Evolutionary conservation across 192 early-diverging fungal genomes (phyloP).

Genomic region (Podila minutissima): DNA sequence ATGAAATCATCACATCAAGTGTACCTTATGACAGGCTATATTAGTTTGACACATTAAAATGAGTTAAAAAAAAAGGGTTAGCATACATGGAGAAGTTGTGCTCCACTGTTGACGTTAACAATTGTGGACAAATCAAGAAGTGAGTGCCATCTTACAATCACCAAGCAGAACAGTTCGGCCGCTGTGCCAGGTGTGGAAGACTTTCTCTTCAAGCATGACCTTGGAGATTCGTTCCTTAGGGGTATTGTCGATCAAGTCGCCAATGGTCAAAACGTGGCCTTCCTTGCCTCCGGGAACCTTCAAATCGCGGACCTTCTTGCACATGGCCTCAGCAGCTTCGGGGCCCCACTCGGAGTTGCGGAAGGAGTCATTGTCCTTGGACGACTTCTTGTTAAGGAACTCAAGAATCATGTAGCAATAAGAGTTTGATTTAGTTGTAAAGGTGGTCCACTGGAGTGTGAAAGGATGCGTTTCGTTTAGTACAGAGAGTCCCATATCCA

Average conservation of each 20-base stretch:
- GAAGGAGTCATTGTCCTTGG: constrained; percentile 10
- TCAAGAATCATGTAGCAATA: constrained; percentile 10
- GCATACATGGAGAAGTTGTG: too few species aligned
- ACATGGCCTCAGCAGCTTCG: constrained; percentile 20
- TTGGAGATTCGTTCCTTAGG: constrained; percentile 16
- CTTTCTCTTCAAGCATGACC: constrained; percentile 9
- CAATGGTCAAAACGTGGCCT: neutral
- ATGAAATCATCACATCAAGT: too few species aligned
- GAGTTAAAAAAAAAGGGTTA: too few species aligned
- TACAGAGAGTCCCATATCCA: neutral
- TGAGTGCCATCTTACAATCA: neutral
- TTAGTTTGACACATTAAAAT: too few species aligned
- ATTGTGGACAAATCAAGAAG: too few species aligned
- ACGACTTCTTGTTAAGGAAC: neutral
- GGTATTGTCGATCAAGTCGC: constrained; percentile 11
- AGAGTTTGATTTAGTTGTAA: neutral
- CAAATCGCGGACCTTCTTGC: constrained; percentile 17
- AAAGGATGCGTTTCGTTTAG: neutral
- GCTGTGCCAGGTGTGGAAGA: too few species aligned
- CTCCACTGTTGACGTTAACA: too few species aligned
- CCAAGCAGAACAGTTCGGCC: neutral
- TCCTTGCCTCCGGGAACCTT: neutral
- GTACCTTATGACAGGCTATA: too few species aligned
- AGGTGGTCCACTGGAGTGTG: constrained; percentile 3
- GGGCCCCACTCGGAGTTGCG: constrained; percentile 26